phyloP scores from a whole-genome alignment of 2,329 filamentous ascomycete genomes.

The Trichoderma aggressivum region DNA sequence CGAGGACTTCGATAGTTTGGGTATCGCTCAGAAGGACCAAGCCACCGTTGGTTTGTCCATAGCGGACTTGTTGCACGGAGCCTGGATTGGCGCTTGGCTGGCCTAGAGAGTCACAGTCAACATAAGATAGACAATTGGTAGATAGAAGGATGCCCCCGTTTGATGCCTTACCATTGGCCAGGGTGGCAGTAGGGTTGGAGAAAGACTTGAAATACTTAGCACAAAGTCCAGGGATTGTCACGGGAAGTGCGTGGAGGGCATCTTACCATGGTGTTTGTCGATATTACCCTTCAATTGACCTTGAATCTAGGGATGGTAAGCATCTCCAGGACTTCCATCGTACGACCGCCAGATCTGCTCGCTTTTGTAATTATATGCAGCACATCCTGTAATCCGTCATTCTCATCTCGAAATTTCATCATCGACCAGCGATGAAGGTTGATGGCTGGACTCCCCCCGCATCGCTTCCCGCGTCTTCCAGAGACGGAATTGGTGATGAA shows the following conservation, averaged over 20 bases:
- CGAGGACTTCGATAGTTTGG: slow-evolving; percentile 4
- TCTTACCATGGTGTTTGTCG: not conserved
- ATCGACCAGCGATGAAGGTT: not conserved
- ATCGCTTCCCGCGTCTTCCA: not conserved
- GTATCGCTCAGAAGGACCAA: slow-evolving; percentile 11
- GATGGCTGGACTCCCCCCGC: slow-evolving; percentile 3
- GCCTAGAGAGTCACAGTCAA: not conserved
- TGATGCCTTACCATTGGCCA: not conserved
- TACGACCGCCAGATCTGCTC: not conserved
- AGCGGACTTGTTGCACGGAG: not conserved
- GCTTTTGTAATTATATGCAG: not conserved
- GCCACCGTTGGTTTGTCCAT: slow-evolving; percentile 1
- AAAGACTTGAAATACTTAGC: not conserved
- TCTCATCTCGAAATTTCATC: not conserved
- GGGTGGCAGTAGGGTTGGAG: not conserved
- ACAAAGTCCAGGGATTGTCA: not conserved
- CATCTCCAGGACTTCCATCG: not conserved
- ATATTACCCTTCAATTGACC: not conserved
- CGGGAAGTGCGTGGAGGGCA: too few relatives aligned
- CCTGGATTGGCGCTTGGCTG: slow-evolving; percentile 6
- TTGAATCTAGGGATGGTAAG: not conserved
- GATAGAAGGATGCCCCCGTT: not conserved
- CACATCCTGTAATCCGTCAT: not conserved
- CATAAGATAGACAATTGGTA: not conserved
- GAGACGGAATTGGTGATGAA: not conserved